Conservation (phyloP, 768 basidiomycete species). For the Galerina sulciceps region DNA sequence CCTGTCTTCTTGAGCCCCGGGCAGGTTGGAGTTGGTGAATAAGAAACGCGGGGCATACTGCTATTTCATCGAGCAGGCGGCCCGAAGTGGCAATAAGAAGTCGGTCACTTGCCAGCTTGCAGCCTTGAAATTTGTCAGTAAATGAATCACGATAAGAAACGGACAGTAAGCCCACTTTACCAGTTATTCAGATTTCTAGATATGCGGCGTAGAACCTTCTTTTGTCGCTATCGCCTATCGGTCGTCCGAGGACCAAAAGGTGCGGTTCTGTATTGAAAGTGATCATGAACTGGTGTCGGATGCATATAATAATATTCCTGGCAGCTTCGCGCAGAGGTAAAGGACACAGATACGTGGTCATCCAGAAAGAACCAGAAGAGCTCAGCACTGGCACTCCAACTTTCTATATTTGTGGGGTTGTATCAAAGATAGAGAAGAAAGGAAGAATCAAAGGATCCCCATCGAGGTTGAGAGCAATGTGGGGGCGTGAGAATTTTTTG, state of each 20-base stretch:
- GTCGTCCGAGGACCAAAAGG: conserved; percentile 1
- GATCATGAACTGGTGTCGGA: too few relatives aligned
- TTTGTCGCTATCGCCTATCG: neutral
- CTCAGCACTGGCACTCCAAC: too few relatives aligned
- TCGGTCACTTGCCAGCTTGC: conserved; percentile 11
- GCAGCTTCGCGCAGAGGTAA: too few relatives aligned
- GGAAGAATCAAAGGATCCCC: too few relatives aligned
- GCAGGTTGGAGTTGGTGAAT: conserved; percentile 1
- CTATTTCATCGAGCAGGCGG: conserved; percentile 7
- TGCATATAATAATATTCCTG: too few relatives aligned
- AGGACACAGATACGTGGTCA: too few relatives aligned
- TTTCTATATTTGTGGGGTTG: too few relatives aligned
- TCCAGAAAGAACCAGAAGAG: too few relatives aligned
- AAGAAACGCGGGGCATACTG: conserved; percentile 7
- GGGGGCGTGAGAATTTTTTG: too few relatives aligned
- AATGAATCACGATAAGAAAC: neutral
- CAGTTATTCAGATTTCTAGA: conserved; percentile 1
- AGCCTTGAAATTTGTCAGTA: neutral
- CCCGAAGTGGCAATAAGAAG: conserved; percentile 19
- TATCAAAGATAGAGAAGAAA: too few relatives aligned
- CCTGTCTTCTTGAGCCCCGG: conserved; percentile 14
- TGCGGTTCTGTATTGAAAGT: neutral
- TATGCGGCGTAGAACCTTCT: neutral
- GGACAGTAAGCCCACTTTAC: conserved; percentile 4
- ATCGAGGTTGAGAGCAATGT: too few relatives aligned